phyloP scores from a whole-genome alignment of 805 yeast genomes.

The Kazachstania africana region DNA sequence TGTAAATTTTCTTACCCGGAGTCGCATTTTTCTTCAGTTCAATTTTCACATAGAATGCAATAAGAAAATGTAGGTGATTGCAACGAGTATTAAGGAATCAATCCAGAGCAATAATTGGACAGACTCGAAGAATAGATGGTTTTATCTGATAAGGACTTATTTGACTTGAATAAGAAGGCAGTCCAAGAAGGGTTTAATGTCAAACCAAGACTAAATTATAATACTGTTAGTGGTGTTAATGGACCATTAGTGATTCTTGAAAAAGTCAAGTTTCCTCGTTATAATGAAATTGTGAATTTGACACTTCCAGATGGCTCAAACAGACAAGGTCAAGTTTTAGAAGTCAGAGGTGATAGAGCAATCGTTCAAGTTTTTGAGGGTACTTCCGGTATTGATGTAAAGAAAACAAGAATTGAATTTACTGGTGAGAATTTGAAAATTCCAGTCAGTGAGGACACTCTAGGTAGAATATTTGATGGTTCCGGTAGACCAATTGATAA shows the following conservation, averaged over 20 bases:
- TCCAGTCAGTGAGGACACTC: slow-evolving; percentile 91
- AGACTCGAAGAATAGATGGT: too few species aligned
- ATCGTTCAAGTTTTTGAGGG: slow-evolving; percentile 99
- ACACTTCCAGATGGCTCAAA: slow-evolving; percentile 91
- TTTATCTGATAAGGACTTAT: slow-evolving; percentile 31
- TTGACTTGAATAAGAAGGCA: slow-evolving; percentile 80
- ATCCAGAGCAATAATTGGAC: too few species aligned
- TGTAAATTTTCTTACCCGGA: too few species aligned
- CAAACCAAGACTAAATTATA: slow-evolving; percentile 83
- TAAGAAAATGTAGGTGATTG: too few species aligned
- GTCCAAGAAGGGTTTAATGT: slow-evolving; percentile 85
- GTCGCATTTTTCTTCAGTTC: too few species aligned
- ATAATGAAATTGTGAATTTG: slow-evolving; percentile 90
- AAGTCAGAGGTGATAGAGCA: slow-evolving; percentile 94
- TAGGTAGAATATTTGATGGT: slow-evolving; percentile 98
- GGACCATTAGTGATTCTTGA: slow-evolving; percentile 93
- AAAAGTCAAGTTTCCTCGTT: slow-evolving; percentile 79
- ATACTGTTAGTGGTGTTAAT: slow-evolving; percentile 96
- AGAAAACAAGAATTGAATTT: slow-evolving; percentile 93
- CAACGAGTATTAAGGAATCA: too few species aligned
- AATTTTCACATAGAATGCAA: too few species aligned
- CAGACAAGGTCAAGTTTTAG: slow-evolving; percentile 97
- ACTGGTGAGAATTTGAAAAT: slow-evolving; percentile 90
- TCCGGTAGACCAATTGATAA: slow-evolving; percentile 97
- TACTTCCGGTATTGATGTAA: slow-evolving; percentile 96